Evolutionary conservation across 106 monocot species (phyloP).

Genomic region (Posidonia australis): DNA sequence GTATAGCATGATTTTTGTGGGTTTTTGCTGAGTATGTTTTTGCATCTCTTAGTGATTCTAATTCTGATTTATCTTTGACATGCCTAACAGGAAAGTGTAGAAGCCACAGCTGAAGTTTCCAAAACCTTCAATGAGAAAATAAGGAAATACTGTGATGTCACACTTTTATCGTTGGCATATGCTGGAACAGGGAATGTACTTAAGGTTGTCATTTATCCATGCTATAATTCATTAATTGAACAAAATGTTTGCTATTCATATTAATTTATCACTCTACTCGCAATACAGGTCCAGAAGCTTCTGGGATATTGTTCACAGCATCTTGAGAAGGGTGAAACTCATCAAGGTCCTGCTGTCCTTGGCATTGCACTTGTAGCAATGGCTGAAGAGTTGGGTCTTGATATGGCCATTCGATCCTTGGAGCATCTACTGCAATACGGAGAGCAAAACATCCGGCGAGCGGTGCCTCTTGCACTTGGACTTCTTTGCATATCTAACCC

Average conservation of each 20-base stretch:
- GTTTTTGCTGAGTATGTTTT: too few species aligned
- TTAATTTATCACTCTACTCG: not conserved
- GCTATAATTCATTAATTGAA: not conserved
- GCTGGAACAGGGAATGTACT: constrained; percentile 98
- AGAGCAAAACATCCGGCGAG: constrained; percentile 91
- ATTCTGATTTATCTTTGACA: not conserved
- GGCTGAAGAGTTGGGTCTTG: constrained; percentile 93
- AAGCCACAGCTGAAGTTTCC: constrained; percentile 89
- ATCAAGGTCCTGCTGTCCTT: constrained; percentile 96
- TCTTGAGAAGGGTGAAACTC: constrained; percentile 86
- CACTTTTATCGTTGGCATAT: constrained; percentile 89
- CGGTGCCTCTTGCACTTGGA: constrained; percentile 86
- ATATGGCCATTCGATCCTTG: constrained; percentile 86
- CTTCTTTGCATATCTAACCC: constrained; percentile 96
- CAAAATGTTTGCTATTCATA: not conserved
- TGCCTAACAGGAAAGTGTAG: constrained; percentile 73
- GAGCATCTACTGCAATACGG: constrained; percentile 93
- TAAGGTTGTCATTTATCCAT: constrained; percentile 37
- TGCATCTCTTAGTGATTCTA: not conserved
- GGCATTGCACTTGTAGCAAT: constrained; percentile 94
- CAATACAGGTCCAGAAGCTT: constrained; percentile 73
- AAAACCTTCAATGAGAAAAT: constrained; percentile 97
- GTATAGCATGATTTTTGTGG: too few species aligned
- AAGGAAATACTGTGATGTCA: constrained; percentile 88
- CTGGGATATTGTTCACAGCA: constrained; percentile 83